These are phyloP conservation scores for Metschnikowia continentalis DNA, from an alignment of 805 yeast species.

Conservation along the genomic window DNA sequence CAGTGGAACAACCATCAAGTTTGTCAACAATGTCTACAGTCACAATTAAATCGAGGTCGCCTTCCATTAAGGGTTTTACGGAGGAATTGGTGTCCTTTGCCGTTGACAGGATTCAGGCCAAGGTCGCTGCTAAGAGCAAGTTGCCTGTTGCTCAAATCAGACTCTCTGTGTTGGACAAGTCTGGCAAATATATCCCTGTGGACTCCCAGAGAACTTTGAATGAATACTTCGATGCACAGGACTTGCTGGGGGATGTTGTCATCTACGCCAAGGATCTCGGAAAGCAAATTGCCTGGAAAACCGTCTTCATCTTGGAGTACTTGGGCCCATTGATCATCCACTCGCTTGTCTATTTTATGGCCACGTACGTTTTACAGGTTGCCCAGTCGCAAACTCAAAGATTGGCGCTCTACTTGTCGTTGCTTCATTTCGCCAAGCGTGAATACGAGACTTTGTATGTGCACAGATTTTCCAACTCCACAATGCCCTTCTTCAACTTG, in stretches of 20 bases:
- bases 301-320: constrained; percentile 86
- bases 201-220: constrained; percentile 35
- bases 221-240: constrained; percentile 39
- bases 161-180: constrained; percentile 20
- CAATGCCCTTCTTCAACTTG: constrained; percentile 87
- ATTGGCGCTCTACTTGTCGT: constrained; percentile 50
- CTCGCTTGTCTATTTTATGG: constrained; percentile 51
- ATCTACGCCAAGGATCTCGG: constrained; percentile 85
- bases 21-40: constrained; percentile 38
- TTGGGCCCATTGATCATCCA: constrained; percentile 85
- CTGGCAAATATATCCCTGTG: constrained; percentile 41
- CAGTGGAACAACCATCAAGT: background rate
- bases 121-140: constrained; percentile 43
- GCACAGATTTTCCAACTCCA: constrained; percentile 80
- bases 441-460: constrained; percentile 82
- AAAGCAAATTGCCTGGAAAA: constrained; percentile 87
- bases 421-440: constrained; percentile 81
- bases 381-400: constrained; percentile 46
- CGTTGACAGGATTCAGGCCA: constrained; percentile 40
- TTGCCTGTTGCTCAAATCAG: constrained; percentile 32
- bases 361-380: constrained; percentile 13
- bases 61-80: constrained; percentile 47
- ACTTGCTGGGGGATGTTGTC: constrained; percentile 35
- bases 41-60: constrained; percentile 59
- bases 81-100: constrained; percentile 29